These are phyloP conservation scores for Colletotrichum acutatum DNA, from an alignment of 2,329 filamentous ascomycete genomes.

Conservation along the genomic window DNA sequence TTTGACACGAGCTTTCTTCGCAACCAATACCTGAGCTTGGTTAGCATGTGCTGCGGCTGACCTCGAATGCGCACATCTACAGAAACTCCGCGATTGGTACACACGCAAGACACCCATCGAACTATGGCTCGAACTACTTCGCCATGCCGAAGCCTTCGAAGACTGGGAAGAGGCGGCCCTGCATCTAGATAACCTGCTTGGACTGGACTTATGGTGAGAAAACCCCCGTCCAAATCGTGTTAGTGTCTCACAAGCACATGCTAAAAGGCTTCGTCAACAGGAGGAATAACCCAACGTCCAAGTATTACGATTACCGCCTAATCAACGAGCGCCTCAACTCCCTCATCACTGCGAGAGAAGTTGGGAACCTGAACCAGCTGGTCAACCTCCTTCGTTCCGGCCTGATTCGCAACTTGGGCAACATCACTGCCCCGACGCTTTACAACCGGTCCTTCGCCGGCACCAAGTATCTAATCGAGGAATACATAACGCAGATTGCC, in stretches of 20 bases:
- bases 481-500: conserved; percentile 88
- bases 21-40: not conserved
- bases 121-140: conserved; percentile 73
- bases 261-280: conserved; percentile 52
- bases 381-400: conserved; percentile 85
- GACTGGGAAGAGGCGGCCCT: conserved; percentile 90
- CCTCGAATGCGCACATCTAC: conserved; percentile 24
- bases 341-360: conserved; percentile 75
- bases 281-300: conserved; percentile 84
- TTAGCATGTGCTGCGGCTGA: conserved; percentile 12
- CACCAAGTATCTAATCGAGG: conserved; percentile 90
- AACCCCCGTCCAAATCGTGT: not conserved
- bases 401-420: conserved; percentile 86
- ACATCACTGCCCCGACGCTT: conserved; percentile 83
- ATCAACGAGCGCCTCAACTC: conserved; percentile 81
- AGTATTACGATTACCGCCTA: conserved; percentile 87
- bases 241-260: conserved; percentile 29
- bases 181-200: conserved; percentile 83
- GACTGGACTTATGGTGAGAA: conserved; percentile 80
- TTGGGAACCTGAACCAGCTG: conserved; percentile 78
- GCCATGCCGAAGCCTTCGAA: conserved; percentile 77
- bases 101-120: conserved; percentile 71
- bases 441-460: conserved; percentile 89
- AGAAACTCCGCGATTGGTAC: conserved; percentile 79
- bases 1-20: not conserved